Evolutionary conservation across 257 asterid genomes (phyloP).

Genomic region (Haberlea rhodopensis): DNA sequence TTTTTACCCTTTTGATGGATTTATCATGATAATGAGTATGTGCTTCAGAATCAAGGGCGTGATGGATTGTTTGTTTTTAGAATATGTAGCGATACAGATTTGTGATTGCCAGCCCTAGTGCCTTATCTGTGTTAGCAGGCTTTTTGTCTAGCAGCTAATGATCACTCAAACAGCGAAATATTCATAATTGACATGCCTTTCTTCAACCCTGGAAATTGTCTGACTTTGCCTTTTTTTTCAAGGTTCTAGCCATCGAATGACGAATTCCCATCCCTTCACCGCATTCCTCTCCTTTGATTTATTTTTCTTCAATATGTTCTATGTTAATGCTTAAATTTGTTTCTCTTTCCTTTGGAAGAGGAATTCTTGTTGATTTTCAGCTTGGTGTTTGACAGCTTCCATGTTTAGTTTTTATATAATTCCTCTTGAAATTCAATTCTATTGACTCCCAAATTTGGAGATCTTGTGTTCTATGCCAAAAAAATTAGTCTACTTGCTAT

Average conservation of each 20-base stretch:
- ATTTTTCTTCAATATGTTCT: not conserved
- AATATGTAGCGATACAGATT: not conserved
- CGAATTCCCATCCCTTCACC: too few species aligned
- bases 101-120: not conserved
- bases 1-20: not conserved
- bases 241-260: not conserved
- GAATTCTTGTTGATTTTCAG: not conserved
- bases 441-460: not conserved
- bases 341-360: not conserved
- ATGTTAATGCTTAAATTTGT: not conserved
- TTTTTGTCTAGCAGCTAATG: not conserved
- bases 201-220: not conserved
- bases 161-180: not conserved
- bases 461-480: not conserved
- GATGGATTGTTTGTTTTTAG: too few species aligned
- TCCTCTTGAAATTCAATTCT: not conserved
- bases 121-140: not conserved
- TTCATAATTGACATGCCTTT: not conserved
- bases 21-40: not conserved
- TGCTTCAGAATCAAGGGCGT: not conserved
- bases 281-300: not conserved
- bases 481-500: not conserved
- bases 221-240: not conserved
- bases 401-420: constrained; percentile 1
- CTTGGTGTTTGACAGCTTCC: not conserved